Base-by-base conservation (phyloP, 371 early-diverging fungal genomes). In the Mortierella sp. region DNA sequence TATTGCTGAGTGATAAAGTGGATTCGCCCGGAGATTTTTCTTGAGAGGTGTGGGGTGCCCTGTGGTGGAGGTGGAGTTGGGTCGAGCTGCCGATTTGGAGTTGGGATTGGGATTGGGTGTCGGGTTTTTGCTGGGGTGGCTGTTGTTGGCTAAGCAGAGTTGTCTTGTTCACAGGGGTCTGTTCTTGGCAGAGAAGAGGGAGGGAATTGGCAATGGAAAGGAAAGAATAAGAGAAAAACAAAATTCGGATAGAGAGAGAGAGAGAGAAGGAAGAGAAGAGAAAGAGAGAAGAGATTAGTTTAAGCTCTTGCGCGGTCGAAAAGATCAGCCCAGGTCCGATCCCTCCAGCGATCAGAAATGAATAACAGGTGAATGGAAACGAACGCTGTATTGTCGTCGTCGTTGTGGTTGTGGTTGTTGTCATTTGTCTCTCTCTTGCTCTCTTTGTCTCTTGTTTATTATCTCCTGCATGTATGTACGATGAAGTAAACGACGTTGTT, bases 61-160 rank as follows among this genome's bases (percentile, higher is more conserved):
- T 26, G 43, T 70, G 24, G n/a, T 44, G 48, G 8, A 8, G 5
- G 48, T 46, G 48, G 19, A 21, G 37, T 64, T 64, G 64, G 31
- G 64, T 21, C 64, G 40, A 64, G 64, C 19, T 24, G 19, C 64
- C 24, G 64, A 64, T 37, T 64, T 37, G 64, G 64, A 64, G 21
- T 19, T 64, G 48, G 5, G 48, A 43, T 8, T 59, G 61, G 28
- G 61, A 5, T 64, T 31, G 31, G 64, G 19, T 34, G 64, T 1
- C 31, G 64, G 61, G 37, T 37, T 21, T 5, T 64, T 19, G 64
- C 2, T 64, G 43, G 43, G 43, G 37, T 19, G 34, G 64, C 21
- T 16, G 64, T 64, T 64, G 64, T 64, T 64, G 64, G 37, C 64
- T 64, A 64, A 64, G 64, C 64, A 64, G 21, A 37, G n/a, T 55